Base-by-base conservation (phyloP, 352 stramenopile genomes). In the Phytopythium ostracodes region DNA sequence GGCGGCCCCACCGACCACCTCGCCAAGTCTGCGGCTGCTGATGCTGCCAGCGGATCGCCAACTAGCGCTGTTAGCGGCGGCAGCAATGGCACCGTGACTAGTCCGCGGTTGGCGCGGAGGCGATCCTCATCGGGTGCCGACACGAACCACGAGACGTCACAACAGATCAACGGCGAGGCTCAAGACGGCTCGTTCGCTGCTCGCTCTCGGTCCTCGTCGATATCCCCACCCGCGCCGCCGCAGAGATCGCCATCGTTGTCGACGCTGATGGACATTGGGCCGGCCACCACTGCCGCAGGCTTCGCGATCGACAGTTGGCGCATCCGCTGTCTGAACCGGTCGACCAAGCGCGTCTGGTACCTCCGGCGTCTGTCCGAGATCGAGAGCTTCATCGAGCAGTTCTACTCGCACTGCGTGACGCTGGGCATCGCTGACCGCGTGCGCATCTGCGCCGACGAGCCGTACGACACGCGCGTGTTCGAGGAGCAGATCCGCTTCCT, bases 401-500 rank as follows among this genome's bases (percentile, higher is more conserved):
- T 92, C 38, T 86, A 92, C 52, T 75, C 74, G 24, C 82, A 91
- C 46, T 92, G 79, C 56, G 70, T 88, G 20, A 64, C 65, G 2
- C 69, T 82, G 15, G 67, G 75, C 3, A 65, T 92, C 46, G 77
- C 79, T 1, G 84, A 90, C 56, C 78, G 75, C 11, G 75, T 92
- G 38, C 79, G 84, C 4, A 66, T 92, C 25, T 92, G 84, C 42
- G 84, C 84, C 2, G 84, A 92, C 57, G 84, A 92, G 62, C 84
- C 84, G 1, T 75, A 66, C 31, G 72, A 89, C 9, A 52, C 89
- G 24, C 46, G 62, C 6, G 57, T 81, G 9, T 91, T 92, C 57
- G 70, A 87, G 59, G 75, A 76, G 27, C 84, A 92, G 62, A 71
- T 90, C 59, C 65, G 70, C 44, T 92, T 89, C 33, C 63, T 92